phyloP scores from a whole-genome alignment of 345 rosid species.

The Noccaea caerulescens region DNA sequence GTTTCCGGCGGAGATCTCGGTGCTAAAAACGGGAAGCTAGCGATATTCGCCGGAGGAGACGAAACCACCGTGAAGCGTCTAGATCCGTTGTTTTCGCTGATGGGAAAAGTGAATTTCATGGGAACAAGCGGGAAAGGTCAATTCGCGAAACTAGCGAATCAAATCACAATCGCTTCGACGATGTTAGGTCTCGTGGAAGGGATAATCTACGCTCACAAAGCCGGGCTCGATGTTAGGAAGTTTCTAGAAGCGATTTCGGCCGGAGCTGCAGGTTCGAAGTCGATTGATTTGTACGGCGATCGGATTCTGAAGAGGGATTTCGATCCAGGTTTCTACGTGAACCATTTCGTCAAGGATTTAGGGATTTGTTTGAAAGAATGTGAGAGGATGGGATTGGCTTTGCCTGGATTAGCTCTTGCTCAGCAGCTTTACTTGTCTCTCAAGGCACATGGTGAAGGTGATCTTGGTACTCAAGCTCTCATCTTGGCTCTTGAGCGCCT shows the following conservation, averaged over 20 bases:
- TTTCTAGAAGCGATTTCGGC: constrained; percentile 67
- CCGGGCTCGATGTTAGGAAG: constrained; percentile 70
- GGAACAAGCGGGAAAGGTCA: constrained; percentile 83
- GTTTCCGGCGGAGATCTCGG: constrained; percentile 83
- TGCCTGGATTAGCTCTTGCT: constrained; percentile 85
- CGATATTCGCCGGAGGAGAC: constrained; percentile 85
- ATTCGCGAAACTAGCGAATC: constrained; percentile 78
- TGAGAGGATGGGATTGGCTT: constrained; percentile 79
- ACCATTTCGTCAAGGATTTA: constrained; percentile 84
- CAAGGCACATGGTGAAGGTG: constrained; percentile 85
- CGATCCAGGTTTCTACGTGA: constrained; percentile 81
- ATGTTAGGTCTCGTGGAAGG: constrained; percentile 90
- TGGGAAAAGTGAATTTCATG: constrained; percentile 87
- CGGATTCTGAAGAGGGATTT: constrained; percentile 82
- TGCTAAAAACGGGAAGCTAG: constrained; percentile 65
- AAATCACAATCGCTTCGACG: constrained; percentile 76
- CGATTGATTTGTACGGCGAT: constrained; percentile 62
- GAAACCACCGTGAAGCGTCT: constrained; percentile 50
- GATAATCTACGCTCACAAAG: constrained; percentile 70
- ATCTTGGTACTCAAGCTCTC: constrained; percentile 79
- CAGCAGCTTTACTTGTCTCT: constrained; percentile 93
- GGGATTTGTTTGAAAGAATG: constrained; percentile 92
- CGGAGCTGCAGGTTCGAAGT: constrained; percentile 80
- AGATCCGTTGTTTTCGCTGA: constrained; percentile 59
- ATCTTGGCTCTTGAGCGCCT: constrained; percentile 86